Evolutionary conservation across 2,329 filamentous ascomycete species (phyloP).

Genomic region (Colletotrichum magnum): DNA sequence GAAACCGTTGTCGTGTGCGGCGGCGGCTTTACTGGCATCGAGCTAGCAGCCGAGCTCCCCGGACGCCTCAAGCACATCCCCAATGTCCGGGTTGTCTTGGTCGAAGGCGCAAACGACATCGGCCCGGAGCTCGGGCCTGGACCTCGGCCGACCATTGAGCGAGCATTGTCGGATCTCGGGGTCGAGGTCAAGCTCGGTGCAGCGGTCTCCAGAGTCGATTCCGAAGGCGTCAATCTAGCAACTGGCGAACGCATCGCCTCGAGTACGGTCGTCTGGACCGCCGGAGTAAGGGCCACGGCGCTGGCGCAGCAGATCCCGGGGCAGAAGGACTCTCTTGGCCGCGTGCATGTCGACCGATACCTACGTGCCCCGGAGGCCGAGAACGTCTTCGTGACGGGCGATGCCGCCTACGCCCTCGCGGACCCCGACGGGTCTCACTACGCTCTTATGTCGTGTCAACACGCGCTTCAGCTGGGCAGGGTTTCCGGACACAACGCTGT

Average conservation of each 20-base stretch:
- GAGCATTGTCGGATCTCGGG: slow-evolving; percentile 48
- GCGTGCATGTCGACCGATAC: slow-evolving; percentile 48
- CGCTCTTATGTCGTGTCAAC: slow-evolving; percentile 56
- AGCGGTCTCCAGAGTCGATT: slow-evolving; percentile 46
- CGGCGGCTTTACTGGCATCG: slow-evolving; percentile 54
- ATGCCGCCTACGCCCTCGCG: slow-evolving; percentile 47
- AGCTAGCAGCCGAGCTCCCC: slow-evolving; percentile 49
- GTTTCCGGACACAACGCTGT: slow-evolving; percentile 52
- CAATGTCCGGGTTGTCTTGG: slow-evolving; percentile 44
- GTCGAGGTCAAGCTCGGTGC: slow-evolving; percentile 50
- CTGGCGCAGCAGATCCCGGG: slow-evolving; percentile 51
- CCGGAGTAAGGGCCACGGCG: slow-evolving; percentile 49
- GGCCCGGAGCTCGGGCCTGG: slow-evolving; percentile 51
- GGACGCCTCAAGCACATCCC: slow-evolving; percentile 45
- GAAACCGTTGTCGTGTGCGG: slow-evolving; percentile 54
- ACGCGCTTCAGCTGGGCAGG: slow-evolving; percentile 53
- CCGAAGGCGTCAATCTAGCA: slow-evolving; percentile 43
- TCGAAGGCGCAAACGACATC: slow-evolving; percentile 47
- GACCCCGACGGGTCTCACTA: slow-evolving; percentile 45
- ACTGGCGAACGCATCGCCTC: slow-evolving; percentile 52
- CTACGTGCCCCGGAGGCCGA: slow-evolving; percentile 45
- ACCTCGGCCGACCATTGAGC: slow-evolving; percentile 49
- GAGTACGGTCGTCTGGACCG: slow-evolving; percentile 54
- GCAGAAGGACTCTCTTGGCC: slow-evolving; percentile 46
- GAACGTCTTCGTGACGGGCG: slow-evolving; percentile 52